Evolutionary conservation across 1,284 basidiomycete genomes (phyloP).

Genomic region (Flammula alnicola): DNA sequence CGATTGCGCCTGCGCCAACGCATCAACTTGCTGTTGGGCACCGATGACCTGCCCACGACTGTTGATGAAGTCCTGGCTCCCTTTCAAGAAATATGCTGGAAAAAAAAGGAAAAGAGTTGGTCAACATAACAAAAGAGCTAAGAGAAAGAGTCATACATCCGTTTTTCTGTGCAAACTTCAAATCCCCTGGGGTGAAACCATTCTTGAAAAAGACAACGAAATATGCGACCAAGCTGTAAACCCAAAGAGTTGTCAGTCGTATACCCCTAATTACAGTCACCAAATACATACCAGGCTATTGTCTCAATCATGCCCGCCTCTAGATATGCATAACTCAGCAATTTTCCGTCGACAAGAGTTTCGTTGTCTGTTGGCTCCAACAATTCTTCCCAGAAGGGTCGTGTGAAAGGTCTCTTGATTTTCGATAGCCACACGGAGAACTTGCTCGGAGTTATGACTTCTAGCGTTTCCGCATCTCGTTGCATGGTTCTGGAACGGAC

Average conservation of each 20-base stretch:
- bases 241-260: neutral
- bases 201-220: slow-evolving; percentile 69
- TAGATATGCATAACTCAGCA: slow-evolving; percentile 72
- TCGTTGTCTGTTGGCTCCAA: slow-evolving; percentile 60
- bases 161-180: slow-evolving; percentile 52
- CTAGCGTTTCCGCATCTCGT: slow-evolving; percentile 59
- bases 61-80: slow-evolving; percentile 61
- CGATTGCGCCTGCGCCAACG: slow-evolving; percentile 62
- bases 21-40: slow-evolving; percentile 57
- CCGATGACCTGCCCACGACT: slow-evolving; percentile 49
- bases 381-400: slow-evolving; percentile 62
- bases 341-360: slow-evolving; percentile 60
- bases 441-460: slow-evolving; percentile 46
- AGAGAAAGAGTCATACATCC: slow-evolving; percentile 34
- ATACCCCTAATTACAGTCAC: too few species aligned
- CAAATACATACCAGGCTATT: slow-evolving; percentile 49
- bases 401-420: slow-evolving; percentile 57
- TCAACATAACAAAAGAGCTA: too few species aligned
- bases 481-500: slow-evolving; percentile 60
- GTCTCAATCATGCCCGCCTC: slow-evolving; percentile 68
- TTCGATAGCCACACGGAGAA: slow-evolving; percentile 42
- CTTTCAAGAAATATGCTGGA: slow-evolving; percentile 50
- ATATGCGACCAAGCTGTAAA: slow-evolving; percentile 58
- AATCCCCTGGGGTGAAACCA: slow-evolving; percentile 63
- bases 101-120: too few species aligned